Evolutionary conservation across 352 stramenopile species (phyloP).

Genomic region (Pythium sukuiense): DNA sequence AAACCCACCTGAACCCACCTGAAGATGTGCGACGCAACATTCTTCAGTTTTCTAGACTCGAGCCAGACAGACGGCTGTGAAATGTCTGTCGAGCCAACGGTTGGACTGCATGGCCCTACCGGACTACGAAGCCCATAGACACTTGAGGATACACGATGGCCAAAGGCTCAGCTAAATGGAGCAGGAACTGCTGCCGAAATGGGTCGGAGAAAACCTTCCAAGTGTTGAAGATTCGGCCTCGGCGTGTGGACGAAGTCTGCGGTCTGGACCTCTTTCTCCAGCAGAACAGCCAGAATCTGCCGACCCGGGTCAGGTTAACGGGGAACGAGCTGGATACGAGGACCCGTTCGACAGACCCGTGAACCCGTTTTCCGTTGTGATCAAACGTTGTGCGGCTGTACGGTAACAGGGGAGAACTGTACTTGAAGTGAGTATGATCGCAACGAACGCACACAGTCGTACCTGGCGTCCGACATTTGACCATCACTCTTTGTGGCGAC

Average conservation of each 20-base stretch:
- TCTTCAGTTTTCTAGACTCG: neutral
- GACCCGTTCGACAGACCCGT: slow-evolving; percentile 22
- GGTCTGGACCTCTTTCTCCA: neutral
- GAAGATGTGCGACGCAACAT: neutral
- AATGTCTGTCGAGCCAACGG: too few relatives aligned
- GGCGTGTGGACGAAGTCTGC: neutral
- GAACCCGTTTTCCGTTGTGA: slow-evolving; percentile 4
- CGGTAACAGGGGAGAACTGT: slow-evolving; percentile 11
- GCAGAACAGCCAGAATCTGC: slow-evolving; percentile 3
- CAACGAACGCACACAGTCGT: slow-evolving; percentile 11
- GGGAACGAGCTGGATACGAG: neutral
- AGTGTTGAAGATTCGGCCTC: slow-evolving; percentile 1
- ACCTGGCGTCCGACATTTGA: slow-evolving; percentile 19
- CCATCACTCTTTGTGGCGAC: slow-evolving; percentile 20
- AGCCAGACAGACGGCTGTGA: too few relatives aligned
- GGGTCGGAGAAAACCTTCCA: neutral
- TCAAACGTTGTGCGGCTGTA: slow-evolving; percentile 25
- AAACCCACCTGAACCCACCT: neutral
- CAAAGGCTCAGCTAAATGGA: too few relatives aligned
- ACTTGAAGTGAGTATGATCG: slow-evolving; percentile 29
- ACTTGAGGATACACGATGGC: too few relatives aligned
- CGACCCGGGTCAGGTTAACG: slow-evolving; percentile 1
- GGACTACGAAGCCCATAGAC: too few relatives aligned
- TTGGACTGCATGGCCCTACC: too few relatives aligned
- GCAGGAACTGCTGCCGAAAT: too few relatives aligned